Evolutionary conservation across 2,329 filamentous ascomycete genomes (phyloP).

Genomic region (Colletotrichum kahawae): DNA sequence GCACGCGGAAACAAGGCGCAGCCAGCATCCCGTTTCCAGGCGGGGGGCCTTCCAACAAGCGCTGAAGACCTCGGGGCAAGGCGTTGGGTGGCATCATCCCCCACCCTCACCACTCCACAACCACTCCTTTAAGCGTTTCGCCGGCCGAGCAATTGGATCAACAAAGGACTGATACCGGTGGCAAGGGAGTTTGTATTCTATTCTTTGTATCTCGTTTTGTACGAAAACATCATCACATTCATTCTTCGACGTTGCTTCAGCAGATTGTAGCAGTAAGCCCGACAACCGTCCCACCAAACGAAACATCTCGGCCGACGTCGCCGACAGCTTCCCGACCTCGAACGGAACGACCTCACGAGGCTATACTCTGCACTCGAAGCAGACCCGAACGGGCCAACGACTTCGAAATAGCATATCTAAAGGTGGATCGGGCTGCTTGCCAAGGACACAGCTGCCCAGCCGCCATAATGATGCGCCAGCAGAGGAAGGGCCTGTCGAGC

Average conservation of each 20-base stretch:
- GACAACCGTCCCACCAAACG: not conserved
- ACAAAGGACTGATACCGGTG: not conserved
- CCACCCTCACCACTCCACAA: not conserved
- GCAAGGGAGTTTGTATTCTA: not conserved
- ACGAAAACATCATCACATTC: not conserved
- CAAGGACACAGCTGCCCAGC: not conserved
- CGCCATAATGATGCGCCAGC: not conserved
- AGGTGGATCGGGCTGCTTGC: not conserved
- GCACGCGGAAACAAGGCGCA: not conserved
- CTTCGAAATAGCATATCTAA: not conserved
- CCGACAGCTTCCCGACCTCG: not conserved
- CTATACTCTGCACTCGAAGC: not conserved
- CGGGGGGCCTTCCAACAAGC: not conserved
- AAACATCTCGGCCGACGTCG: not conserved
- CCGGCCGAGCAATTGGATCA: not conserved
- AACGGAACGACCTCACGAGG: not conserved
- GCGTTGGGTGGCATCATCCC: slow-evolving; percentile 7
- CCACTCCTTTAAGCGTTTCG: not conserved
- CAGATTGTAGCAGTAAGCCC: not conserved
- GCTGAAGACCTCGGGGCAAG: not conserved
- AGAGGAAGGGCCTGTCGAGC: not conserved
- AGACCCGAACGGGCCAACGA: not conserved
- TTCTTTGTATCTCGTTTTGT: not conserved
- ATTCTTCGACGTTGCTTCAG: not conserved
- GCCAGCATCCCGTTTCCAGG: not conserved